phyloP scores from a whole-genome alignment of 2,329 filamentous ascomycete genomes.

The Metarhizium guizhouense region DNA sequence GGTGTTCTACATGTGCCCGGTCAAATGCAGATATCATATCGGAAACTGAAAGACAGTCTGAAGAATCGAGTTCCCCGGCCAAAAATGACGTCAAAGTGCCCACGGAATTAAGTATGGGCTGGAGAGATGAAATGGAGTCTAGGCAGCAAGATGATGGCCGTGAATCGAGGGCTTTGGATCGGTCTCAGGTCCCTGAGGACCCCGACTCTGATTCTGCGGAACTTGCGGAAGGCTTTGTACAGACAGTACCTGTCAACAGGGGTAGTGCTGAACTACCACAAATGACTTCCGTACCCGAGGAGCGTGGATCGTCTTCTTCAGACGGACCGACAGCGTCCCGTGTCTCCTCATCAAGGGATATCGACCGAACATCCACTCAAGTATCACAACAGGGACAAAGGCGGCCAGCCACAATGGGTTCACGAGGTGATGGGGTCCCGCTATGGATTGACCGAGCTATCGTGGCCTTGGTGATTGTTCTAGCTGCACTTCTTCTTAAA shows the following conservation, averaged over 20 bases:
- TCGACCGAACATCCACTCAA: neutral
- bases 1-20: constrained; percentile 61
- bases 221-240: constrained; percentile 50
- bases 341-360: neutral
- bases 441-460: constrained; percentile 79
- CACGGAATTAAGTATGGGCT: constrained; percentile 55
- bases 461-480: constrained; percentile 57
- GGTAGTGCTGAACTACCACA: neutral
- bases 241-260: constrained; percentile 29
- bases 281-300: neutral
- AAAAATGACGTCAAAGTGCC: constrained; percentile 39
- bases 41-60: constrained; percentile 55
- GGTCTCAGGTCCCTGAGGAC: constrained; percentile 1
- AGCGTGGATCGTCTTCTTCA: neutral
- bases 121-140: constrained; percentile 59
- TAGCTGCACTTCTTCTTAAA: constrained; percentile 62
- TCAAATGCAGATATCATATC: constrained; percentile 65
- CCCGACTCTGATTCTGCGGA: constrained; percentile 35
- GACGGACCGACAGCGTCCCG: neutral
- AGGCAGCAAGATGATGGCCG: constrained; percentile 8
- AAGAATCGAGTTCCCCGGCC: constrained; percentile 21
- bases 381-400: constrained; percentile 1
- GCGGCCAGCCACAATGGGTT: constrained; percentile 10
- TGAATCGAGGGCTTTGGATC: neutral
- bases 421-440: constrained; percentile 41